A percentile compares a stretch with the other conserved stretches of the same genome.
phyloP scores from a whole-genome alignment of 225 moss, liverwort and hornwort genomes.

The Ulota crispa region DNA sequence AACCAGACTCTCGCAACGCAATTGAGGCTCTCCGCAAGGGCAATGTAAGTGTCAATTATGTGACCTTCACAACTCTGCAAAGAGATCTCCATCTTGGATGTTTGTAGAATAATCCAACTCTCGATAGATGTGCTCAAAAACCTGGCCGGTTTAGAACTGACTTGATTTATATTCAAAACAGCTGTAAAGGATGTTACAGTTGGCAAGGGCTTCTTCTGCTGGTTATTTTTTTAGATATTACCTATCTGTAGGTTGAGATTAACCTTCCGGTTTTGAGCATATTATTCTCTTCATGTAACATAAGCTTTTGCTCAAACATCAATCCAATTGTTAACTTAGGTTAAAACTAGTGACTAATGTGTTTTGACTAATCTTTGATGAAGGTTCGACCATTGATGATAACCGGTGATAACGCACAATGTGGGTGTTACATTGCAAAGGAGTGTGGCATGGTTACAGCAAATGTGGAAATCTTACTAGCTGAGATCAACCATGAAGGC shows the following conservation, averaged over 20 bases:
- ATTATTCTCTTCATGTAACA: background rate
- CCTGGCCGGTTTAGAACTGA: background rate
- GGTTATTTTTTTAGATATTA: background rate
- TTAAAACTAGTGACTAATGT: background rate
- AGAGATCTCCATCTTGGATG: background rate
- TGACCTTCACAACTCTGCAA: background rate
- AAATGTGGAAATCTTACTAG: slow-evolving; percentile 50
- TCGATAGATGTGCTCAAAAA: background rate
- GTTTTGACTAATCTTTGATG: background rate
- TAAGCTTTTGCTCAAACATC: background rate
- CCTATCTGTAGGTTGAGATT: background rate
- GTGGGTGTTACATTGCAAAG: slow-evolving; percentile 55
- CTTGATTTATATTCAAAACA: background rate
- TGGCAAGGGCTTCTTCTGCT: background rate
- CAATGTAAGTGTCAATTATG: slow-evolving; percentile 31
- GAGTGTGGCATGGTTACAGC: slow-evolving; percentile 49
- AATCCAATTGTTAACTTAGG: no score
- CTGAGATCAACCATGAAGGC: slow-evolving; percentile 44
- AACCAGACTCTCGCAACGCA: slow-evolving; percentile 42
- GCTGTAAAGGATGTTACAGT: background rate
- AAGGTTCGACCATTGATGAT: slow-evolving; percentile 73
- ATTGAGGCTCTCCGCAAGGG: slow-evolving; percentile 46
- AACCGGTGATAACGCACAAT: slow-evolving; percentile 73
- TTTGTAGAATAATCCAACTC: background rate
- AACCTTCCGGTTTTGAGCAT: background rate